These are phyloP conservation scores for Cladorrhinum samala DNA, from an alignment of 495 filamentous ascomycete species.

Conservation along the genomic window DNA sequence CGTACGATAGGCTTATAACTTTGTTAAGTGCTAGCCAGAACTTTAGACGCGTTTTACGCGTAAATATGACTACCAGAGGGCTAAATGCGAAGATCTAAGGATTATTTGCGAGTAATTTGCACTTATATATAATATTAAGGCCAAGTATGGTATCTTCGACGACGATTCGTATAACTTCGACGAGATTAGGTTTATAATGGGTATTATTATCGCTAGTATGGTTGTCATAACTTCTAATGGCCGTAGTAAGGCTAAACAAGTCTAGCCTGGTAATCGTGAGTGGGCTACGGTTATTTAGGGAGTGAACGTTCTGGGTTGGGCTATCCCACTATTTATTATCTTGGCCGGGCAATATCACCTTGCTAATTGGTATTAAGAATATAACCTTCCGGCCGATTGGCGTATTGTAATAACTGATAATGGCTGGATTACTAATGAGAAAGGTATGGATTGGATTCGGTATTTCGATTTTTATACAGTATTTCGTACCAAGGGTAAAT, in stretches of 20 bases:
- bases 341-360: conserved; percentile 7
- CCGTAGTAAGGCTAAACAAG: background rate
- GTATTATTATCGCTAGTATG: background rate
- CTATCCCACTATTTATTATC: conserved; percentile 6
- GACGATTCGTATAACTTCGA: too few species aligned
- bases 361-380: conserved; percentile 2
- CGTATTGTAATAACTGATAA: conserved; percentile 4
- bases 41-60: too few species aligned
- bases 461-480: conserved; percentile 4
- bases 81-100: too few species aligned
- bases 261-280: background rate
- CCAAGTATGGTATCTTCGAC: background rate
- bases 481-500: too few species aligned
- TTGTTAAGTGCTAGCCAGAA: too few species aligned
- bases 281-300: conserved; percentile 3
- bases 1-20: too few species aligned
- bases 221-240: background rate
- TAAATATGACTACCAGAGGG: too few species aligned
- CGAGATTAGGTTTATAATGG: too few species aligned
- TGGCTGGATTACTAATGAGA: conserved; percentile 9
- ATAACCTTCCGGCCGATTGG: background rate
- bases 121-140: background rate
- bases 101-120: background rate
- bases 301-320: conserved; percentile 3
- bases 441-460: conserved; percentile 8